These are phyloP conservation scores for Pinus tabuliformis DNA, from an alignment of 75 land plant genomes.

Conservation along the genomic window DNA sequence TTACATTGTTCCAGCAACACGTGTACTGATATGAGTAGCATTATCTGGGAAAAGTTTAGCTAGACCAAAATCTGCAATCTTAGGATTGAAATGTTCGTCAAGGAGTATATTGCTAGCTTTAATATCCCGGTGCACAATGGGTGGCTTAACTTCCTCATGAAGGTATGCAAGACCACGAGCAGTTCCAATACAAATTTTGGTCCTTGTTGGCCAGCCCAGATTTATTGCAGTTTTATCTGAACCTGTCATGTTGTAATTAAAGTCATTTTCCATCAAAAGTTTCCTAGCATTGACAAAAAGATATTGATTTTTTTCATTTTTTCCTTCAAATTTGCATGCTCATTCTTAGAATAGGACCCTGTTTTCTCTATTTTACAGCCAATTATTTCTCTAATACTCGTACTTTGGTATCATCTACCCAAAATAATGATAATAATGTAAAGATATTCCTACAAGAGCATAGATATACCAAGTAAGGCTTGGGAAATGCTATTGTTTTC, in stretches of 20 bases:
- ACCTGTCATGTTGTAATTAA: slow-evolving; percentile 6
- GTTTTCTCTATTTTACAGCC: neutral
- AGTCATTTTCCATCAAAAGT: neutral
- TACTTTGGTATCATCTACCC: neutral
- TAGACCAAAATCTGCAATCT: slow-evolving; percentile 74
- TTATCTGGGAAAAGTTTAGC: slow-evolving; percentile 54
- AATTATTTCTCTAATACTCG: neutral
- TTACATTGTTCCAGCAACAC: slow-evolving; percentile 78
- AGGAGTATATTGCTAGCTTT: slow-evolving; percentile 69
- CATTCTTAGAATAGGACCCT: neutral
- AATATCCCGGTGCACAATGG: slow-evolving; percentile 63
- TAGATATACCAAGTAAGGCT: slow-evolving; percentile 31
- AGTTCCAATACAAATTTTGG: slow-evolving; percentile 47
- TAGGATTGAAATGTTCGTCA: slow-evolving; percentile 47
- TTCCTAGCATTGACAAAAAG: neutral
- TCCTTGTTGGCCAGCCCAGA: slow-evolving; percentile 35
- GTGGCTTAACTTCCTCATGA: slow-evolving; percentile 51
- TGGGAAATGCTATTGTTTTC: slow-evolving; percentile 51
- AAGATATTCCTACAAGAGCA: neutral
- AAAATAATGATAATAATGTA: neutral
- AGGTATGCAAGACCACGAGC: slow-evolving; percentile 63
- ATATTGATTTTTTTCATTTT: too few relatives aligned
- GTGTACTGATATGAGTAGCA: slow-evolving; percentile 65
- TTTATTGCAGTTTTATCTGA: neutral
- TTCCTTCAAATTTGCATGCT: neutral